Conservation (phyloP, 108 stramenopile species). For the Nitzschia inconspicua region DNA sequence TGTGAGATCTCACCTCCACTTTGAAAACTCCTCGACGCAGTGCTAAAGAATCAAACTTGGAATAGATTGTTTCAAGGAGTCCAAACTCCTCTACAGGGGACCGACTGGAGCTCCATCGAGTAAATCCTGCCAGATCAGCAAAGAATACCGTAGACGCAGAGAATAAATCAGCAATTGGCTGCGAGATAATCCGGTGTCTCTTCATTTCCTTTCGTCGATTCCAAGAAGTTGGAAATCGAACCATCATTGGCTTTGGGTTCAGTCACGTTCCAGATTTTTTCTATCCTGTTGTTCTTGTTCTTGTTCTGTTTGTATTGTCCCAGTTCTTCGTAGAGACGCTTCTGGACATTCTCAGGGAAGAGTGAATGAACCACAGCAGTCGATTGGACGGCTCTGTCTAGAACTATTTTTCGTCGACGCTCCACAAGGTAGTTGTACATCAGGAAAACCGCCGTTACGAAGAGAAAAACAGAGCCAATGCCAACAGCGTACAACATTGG, state of each 20-base stretch:
- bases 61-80: conserved; percentile 51
- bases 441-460: conserved; percentile 19
- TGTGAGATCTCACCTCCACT: too few relatives aligned
- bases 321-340: too few relatives aligned
- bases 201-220: too few relatives aligned
- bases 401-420: too few relatives aligned
- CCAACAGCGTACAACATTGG: conserved; percentile 35
- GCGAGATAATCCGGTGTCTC: too few relatives aligned
- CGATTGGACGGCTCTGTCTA: too few relatives aligned
- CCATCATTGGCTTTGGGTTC: neutral
- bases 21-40: conserved; percentile 17
- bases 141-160: conserved; percentile 12
- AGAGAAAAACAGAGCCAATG: too few relatives aligned
- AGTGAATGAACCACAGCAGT: too few relatives aligned
- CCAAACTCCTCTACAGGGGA: conserved; percentile 49
- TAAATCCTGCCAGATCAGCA: conserved; percentile 40
- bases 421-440: conserved; percentile 26
- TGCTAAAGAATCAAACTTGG: conserved; percentile 54
- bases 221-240: too few relatives aligned
- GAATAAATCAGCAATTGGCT: conserved; percentile 19
- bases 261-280: neutral
- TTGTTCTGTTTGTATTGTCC: neutral
- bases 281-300: neutral
- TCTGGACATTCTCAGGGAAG: too few relatives aligned
- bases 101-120: conserved; percentile 49